A percentile compares a stretch with the other conserved stretches of the same genome.
Evolutionary conservation across 495 filamentous ascomycete species (phyloP).

Genomic region (Xanthoparmelia taractica): DNA sequence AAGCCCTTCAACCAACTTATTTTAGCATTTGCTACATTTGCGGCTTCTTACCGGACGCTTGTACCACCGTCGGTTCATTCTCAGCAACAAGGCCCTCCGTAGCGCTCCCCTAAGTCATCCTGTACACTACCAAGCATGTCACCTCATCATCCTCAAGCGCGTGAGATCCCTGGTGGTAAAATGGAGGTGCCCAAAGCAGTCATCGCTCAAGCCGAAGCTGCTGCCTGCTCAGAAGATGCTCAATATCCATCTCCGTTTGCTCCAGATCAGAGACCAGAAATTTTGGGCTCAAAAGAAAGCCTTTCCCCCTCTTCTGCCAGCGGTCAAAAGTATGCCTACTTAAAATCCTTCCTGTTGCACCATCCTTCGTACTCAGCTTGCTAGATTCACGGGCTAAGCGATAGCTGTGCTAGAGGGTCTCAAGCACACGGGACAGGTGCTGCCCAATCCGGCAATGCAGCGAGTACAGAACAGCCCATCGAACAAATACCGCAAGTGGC

Average conservation of each 20-base stretch:
- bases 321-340: constrained; percentile 1
- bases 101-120: neutral
- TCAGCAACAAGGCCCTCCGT: neutral
- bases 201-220: constrained; percentile 33
- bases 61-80: neutral
- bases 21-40: neutral
- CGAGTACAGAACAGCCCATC: constrained; percentile 18
- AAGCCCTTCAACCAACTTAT: neutral
- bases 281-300: neutral
- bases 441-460: neutral
- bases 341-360: neutral
- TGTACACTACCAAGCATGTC: neutral
- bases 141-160: neutral
- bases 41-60: neutral
- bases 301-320: neutral
- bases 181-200: constrained; percentile 25
- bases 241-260: neutral
- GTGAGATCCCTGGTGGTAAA: neutral
- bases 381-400: neutral
- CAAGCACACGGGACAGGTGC: neutral
- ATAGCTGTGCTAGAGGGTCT: neutral
- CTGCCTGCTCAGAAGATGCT: constrained; percentile 22
- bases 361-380: neutral
- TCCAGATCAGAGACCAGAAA: neutral
- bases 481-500: constrained; percentile 40